Evolutionary conservation across 164 flowering plant species (phyloP), one percentile per base, ranked within the genome.

Genomic region (Vitis rotundifolia): DNA sequence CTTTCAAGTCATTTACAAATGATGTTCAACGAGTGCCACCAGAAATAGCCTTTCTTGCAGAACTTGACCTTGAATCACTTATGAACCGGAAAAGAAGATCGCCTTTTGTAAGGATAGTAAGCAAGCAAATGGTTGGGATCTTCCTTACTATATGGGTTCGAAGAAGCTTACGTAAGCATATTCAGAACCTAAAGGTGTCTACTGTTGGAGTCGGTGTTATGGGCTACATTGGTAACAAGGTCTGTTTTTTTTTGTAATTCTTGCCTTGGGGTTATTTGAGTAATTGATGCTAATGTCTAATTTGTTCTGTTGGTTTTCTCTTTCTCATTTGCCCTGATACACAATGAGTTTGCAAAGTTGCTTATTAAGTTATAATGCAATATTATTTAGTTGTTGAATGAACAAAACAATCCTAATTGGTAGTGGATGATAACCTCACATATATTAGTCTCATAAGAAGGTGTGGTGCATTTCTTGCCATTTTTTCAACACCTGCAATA

Each of bases 151-250:
- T 96, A 74, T 96, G 99, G 99, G 97, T 93, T 53, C 93, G 94
- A 29, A 86, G 97, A 80, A 84, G 85, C 76, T 80, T 96, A 79
- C 86, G 97, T 26, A 87, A 72, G 80, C 97, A 91, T 74, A 88
- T 96, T 66, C 90, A 83, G 63, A 93, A 96, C 68, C 9, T 96
- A 63, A 89, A 81, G 73, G 93, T 96, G 59, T 93, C 97, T 31
- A 86, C 95, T 59, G 99, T 93, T 80, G 98, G 99, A 59, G 97
- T 96, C 68, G 99, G 99, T 78, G 91, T 82, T 19, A 90, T 96
- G 98, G 99, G 99, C 72, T 93, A 87, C 78, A 91, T 92, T 37
- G 97, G 99, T 49, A 96, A 93, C 91, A 94, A 91, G 97, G 98
- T 89, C 5, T 22, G 80, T 58, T 65, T 64, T 51, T 58, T 18